Evolutionary conservation across 78 protist species (phyloP), one percentile per base, ranked within the genome.

Genomic region (Tieghemostelium lacteum): DNA sequence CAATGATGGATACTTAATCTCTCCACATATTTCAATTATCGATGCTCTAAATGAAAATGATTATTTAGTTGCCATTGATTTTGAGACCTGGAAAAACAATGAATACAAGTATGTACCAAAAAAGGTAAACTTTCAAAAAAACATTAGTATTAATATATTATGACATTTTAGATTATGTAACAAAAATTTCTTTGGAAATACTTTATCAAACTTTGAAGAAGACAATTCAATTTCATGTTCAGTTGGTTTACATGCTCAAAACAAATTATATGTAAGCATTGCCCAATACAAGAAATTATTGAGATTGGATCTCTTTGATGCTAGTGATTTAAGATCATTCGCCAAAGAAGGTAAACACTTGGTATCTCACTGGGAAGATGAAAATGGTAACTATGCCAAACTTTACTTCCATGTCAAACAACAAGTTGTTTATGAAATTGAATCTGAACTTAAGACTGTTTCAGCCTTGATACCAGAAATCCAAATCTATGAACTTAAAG

Each of bases 61-160:
- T 22, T n/a, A 26, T 4, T 45, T 83, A 31, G 33, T 57, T 31
- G 76, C 67, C 33, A 39, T 83, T 2, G 91, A 83, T 58, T 69
- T 83, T 17, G 91, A 83, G 24, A 26, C 91, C 14, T 83, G 78
- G 76, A 83, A 83, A 63, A 69, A n/a, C 34, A 78, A 83, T 29
- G 78, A 83, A 83, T 69, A 37, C 54, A 83, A 83, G 88, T 80
- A 67, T 26, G 75, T 67, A 14, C 37, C 6, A 39, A 60, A 1
- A n/a, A 14, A 39, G 2, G 34, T 52, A 17, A 29, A 10, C 10
- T 52, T 71, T 20, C 36, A 24, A n/a, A 20, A 33, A 0, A 19
- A 34, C 10, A 0, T 64, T 64, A 4, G 16, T 64, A 34, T 64
- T 34, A 20, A 2, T 37, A 19, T 37, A 34, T 64, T 1, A 31